phyloP scores from a whole-genome alignment of 805 yeast genomes.

The Candida arabinofermentans region DNA sequence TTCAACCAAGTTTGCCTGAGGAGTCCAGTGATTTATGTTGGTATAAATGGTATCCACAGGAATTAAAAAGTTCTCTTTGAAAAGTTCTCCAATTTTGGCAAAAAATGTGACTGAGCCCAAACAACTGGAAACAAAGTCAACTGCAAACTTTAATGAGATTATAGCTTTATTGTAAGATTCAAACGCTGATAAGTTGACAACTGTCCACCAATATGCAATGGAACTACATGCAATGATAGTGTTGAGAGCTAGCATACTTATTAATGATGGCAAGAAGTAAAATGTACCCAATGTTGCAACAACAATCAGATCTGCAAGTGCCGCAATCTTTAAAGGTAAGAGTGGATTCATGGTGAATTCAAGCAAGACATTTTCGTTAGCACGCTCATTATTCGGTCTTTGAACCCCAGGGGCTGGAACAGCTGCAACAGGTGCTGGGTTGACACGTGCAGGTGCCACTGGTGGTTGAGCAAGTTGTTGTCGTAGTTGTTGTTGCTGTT shows the following conservation, averaged over 20 bases:
- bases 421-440: background rate
- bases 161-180: background rate
- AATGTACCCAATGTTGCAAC: constrained; percentile 18
- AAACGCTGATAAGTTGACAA: background rate
- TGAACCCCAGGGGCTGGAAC: background rate
- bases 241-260: constrained; percentile 21
- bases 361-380: constrained; percentile 10
- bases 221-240: constrained; percentile 4
- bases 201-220: constrained; percentile 1
- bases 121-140: background rate
- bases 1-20: constrained; percentile 16
- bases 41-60: constrained; percentile 10
- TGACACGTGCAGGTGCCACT: background rate
- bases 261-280: constrained; percentile 22
- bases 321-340: constrained; percentile 17
- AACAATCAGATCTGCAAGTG: constrained; percentile 19
- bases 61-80: background rate
- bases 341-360: constrained; percentile 12
- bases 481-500: background rate
- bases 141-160: background rate
- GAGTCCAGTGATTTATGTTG: constrained; percentile 21
- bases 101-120: background rate
- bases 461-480: background rate
- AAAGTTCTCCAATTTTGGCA: background rate
- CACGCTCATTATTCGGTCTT: background rate